These are phyloP conservation scores for Spergularia azorica DNA, from an alignment of 179 eudicot species.

Conservation along the genomic window DNA sequence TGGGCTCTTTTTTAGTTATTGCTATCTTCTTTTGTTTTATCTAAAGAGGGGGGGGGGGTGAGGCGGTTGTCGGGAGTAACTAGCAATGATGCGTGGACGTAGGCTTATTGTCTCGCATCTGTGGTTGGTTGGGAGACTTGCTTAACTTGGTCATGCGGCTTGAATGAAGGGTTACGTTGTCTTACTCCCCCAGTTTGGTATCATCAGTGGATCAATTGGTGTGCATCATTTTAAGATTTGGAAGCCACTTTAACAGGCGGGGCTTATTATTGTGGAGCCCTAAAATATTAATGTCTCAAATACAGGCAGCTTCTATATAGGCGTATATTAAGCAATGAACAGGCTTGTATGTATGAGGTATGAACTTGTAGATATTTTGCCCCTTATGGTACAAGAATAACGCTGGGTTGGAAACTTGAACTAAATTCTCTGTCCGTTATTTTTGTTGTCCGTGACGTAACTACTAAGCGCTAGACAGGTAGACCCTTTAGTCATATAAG, in stretches of 20 bases:
- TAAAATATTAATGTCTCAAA: background rate
- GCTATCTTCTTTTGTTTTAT: too few species aligned
- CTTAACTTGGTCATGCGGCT: background rate
- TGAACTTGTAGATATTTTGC: constrained; percentile 1
- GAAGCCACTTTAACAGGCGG: background rate
- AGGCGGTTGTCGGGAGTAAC: background rate
- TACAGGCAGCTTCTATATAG: background rate
- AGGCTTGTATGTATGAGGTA: too few species aligned
- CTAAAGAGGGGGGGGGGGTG: background rate
- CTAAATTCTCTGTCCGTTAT: background rate
- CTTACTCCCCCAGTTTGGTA: background rate
- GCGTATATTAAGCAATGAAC: background rate
- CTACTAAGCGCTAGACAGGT: too few species aligned
- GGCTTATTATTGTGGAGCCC: background rate
- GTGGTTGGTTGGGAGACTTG: background rate
- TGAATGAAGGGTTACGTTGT: background rate
- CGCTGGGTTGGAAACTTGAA: constrained; percentile 8
- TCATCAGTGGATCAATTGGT: background rate
- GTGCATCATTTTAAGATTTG: background rate
- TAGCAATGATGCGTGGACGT: background rate
- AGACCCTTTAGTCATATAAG: too few species aligned
- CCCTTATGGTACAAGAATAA: background rate
- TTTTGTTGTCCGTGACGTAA: background rate
- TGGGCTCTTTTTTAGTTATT: background rate
- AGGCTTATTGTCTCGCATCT: background rate